Percentiles rank a stretch among this genome's conserved stretches.
These are phyloP conservation scores for Rhodotorula sp. DNA, from an alignment of 1,284 basidiomycete genomes.

Conservation along the genomic window DNA sequence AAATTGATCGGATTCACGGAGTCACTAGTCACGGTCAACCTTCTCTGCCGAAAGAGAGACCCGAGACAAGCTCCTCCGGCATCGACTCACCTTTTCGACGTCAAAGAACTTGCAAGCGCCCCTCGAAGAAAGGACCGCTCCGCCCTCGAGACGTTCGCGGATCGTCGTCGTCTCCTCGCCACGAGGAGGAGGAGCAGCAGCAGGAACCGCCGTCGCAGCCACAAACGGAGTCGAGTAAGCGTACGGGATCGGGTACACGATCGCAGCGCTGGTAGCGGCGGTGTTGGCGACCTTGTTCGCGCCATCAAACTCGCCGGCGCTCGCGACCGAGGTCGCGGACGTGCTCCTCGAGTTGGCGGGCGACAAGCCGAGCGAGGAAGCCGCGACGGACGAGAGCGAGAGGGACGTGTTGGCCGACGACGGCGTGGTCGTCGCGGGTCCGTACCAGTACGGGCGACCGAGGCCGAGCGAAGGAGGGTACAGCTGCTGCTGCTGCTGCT, in stretches of 20 bases:
- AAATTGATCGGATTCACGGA: not conserved
- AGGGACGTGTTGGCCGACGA: not conserved
- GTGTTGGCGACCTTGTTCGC: no score
- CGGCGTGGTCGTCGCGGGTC: not conserved
- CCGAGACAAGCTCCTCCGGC: no score
- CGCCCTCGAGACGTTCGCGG: conserved; percentile 1
- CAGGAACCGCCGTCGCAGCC: no score
- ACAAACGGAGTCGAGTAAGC: not conserved
- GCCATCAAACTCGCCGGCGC: no score
- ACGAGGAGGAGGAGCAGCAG: not conserved
- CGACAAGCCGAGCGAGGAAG: not conserved
- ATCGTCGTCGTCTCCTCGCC: not conserved
- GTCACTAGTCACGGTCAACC: not conserved
- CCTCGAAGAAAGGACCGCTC: not conserved
- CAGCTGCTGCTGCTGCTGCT: not conserved
- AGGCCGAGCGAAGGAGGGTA: conserved; percentile 3
- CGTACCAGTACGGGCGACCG: not conserved
- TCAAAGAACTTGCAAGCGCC: conserved; percentile 12
- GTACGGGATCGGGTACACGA: conserved; percentile 1
- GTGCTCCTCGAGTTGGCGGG: not conserved
- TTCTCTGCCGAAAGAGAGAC: not conserved
- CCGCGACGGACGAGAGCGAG: not conserved
- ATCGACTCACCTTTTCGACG: not conserved
- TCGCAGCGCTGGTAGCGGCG: not conserved
- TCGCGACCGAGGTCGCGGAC: not conserved